A percentile compares a stretch with the other conserved stretches of the same genome.
Conservation (phyloP, 495 filamentous ascomycete genomes). For the Friedmanniomyces endolithicus region DNA sequence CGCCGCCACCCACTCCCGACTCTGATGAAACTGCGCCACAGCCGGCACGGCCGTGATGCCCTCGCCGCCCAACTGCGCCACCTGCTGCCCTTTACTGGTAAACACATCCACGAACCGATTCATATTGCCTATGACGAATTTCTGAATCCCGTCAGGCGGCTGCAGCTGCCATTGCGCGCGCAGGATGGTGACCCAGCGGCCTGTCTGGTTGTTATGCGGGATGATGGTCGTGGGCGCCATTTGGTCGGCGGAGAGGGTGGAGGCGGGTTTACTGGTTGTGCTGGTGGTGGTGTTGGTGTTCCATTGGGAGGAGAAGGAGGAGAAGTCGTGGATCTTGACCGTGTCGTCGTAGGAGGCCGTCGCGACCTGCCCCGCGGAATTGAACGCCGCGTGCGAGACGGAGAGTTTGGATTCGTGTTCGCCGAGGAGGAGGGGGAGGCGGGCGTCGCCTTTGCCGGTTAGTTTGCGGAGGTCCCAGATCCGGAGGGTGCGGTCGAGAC, state of each 20-base stretch:
- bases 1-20: conserved; percentile 79
- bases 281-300: too few relatives aligned
- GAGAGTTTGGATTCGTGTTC: conserved; percentile 72
- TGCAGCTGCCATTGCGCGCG: conserved; percentile 83
- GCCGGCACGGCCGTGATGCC: conserved; percentile 90
- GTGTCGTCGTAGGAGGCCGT: conserved; percentile 92
- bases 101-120: conserved; percentile 93
- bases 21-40: conserved; percentile 80
- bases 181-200: conserved; percentile 67
- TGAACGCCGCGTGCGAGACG: conserved; percentile 85
- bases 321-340: conserved; percentile 78
- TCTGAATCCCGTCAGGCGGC: conserved; percentile 63
- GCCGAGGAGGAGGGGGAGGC: conserved; percentile 56
- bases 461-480: conserved; percentile 90
- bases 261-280: too few relatives aligned
- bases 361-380: conserved; percentile 65
- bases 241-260: conserved; percentile 31
- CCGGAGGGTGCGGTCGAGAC: conserved; percentile 76
- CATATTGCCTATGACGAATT: conserved; percentile 94
- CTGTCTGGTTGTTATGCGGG: conserved; percentile 91
- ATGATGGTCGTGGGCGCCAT: conserved; percentile 60
- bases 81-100: conserved; percentile 63
- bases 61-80: conserved; percentile 79
- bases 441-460: conserved; percentile 35
- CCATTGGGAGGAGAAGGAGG: conserved; percentile 33